A percentile compares a stretch with the other conserved stretches of the same genome.
These are phyloP conservation scores for Pistacia atlantica DNA, from an alignment of 345 rosid species.

Conservation along the genomic window DNA sequence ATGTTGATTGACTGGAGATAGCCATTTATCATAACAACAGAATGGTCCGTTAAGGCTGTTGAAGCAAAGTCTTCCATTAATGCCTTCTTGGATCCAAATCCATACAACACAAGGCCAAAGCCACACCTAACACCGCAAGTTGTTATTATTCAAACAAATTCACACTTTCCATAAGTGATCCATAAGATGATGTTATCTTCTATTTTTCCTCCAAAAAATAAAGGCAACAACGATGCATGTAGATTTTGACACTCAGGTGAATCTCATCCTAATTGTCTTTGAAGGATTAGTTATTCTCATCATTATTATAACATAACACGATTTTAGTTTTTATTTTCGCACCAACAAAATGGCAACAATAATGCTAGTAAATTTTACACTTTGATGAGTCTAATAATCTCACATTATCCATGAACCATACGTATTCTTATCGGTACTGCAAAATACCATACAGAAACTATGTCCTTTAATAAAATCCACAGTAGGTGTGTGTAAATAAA, in stretches of 20 bases:
- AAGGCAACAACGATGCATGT: background rate
- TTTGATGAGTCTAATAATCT: no score
- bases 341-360: no score
- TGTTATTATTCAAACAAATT: background rate
- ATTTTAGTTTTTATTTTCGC: no score
- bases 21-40: slow-evolving; percentile 85
- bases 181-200: no score
- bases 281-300: no score
- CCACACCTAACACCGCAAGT: slow-evolving; percentile 55
- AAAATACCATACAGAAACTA: background rate
- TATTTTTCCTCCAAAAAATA: background rate
- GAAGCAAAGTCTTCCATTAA: slow-evolving; percentile 91
- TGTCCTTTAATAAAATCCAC: background rate
- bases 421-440: background rate
- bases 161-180: no score
- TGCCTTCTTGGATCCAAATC: slow-evolving; percentile 90
- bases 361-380: no score
- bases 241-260: background rate
- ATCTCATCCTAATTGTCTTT: no score
- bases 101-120: slow-evolving; percentile 87
- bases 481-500: background rate
- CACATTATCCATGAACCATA: background rate
- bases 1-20: slow-evolving; percentile 79
- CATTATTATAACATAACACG: no score
- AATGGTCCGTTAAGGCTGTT: slow-evolving; percentile 59